phyloP scores from a whole-genome alignment of 1,139 yeast species.

The Lodderomyces oxycetoniae region DNA sequence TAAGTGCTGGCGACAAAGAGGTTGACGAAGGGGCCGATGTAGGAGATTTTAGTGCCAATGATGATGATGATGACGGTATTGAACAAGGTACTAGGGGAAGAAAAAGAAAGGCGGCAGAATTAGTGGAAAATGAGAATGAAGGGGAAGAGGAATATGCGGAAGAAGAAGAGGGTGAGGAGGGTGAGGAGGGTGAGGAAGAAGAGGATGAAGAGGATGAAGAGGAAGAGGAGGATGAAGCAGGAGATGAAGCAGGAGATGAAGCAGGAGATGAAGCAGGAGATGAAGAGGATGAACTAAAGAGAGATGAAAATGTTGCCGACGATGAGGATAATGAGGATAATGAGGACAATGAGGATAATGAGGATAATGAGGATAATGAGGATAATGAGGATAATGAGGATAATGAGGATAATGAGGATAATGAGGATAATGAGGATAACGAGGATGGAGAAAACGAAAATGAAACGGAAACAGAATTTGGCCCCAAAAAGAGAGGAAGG shows the following conservation, averaged over 20 bases:
- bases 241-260: constrained; percentile 4
- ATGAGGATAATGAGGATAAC: constrained; percentile 18
- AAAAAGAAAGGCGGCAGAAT: not conserved
- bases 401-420: constrained; percentile 20
- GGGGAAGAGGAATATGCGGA: constrained; percentile 1
- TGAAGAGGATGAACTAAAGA: too few relatives aligned
- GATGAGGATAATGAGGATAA: constrained; percentile 21
- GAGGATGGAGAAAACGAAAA: constrained; percentile 19
- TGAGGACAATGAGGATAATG: constrained; percentile 16
- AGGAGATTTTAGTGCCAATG: not conserved
- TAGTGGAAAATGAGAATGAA: constrained; percentile 2
- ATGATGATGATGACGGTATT: constrained; percentile 2
- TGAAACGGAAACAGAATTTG: constrained; percentile 23
- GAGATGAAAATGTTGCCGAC: constrained; percentile 3
- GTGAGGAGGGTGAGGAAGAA: constrained; percentile 3
- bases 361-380: constrained; percentile 16
- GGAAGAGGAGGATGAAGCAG: constrained; percentile 12
- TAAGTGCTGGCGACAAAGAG: not conserved
- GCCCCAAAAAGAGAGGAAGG: constrained; percentile 40
- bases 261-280: constrained; percentile 7
- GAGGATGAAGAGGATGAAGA: constrained; percentile 6
- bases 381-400: constrained; percentile 18
- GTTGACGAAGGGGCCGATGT: constrained; percentile 1
- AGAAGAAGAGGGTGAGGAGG: constrained; percentile 1
- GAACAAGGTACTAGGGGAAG: not conserved